Conservation (phyloP, 148 eudicot species). For the Heliamphora exappendiculata region DNA sequence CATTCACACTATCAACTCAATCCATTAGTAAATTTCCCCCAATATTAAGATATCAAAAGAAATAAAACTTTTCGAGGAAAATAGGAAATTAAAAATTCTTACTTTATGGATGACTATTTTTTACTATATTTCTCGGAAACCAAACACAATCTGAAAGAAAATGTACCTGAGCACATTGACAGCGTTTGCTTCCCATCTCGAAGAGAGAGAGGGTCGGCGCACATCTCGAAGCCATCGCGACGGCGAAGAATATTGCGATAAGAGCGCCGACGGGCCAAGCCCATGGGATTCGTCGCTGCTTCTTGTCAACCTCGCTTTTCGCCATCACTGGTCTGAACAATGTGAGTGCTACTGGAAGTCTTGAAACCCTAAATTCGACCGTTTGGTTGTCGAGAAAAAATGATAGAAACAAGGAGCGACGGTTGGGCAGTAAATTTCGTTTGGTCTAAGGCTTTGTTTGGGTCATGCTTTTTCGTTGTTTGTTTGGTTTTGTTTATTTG, state of each 20-base stretch:
- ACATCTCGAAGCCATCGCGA: background rate
- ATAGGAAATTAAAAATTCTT: background rate
- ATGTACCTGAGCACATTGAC: conserved; percentile 7
- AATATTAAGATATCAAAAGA: background rate
- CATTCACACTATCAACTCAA: background rate
- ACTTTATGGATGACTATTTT: background rate
- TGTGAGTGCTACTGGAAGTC: background rate
- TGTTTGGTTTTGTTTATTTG: no score
- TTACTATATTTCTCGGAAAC: background rate
- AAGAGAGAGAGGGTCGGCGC: background rate
- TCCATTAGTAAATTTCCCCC: background rate
- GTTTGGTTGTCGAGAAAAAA: background rate
- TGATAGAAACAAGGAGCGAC: no score
- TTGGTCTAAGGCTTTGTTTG: no score
- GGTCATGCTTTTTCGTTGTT: no score
- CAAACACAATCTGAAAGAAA: background rate
- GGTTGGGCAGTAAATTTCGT: no score
- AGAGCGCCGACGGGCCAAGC: background rate
- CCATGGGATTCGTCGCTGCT: conserved; percentile 3
- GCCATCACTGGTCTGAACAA: background rate
- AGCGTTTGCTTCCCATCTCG: background rate
- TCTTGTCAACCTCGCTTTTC: background rate
- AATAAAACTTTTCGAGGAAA: background rate
- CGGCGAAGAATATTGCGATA: background rate
- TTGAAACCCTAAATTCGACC: background rate